Percentiles rank a stretch among this genome's conserved stretches.
phyloP scores from a whole-genome alignment of 352 stramenopile species.

The Phytophthora nicotianae region DNA sequence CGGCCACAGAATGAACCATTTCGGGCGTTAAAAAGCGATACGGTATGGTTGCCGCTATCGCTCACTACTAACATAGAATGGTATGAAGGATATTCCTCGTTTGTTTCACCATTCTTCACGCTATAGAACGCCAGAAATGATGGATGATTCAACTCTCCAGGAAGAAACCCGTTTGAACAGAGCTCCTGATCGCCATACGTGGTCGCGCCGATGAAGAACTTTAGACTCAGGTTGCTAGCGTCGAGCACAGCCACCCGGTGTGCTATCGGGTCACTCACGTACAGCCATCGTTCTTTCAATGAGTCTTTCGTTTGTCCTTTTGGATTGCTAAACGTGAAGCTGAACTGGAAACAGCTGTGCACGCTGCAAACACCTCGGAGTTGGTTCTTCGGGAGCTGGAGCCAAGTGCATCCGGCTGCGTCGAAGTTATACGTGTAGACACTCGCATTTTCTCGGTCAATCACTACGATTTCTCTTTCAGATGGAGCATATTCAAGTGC shows the following conservation, averaged over 20 bases:
- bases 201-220: conserved; percentile 55
- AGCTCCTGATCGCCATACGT: conserved; percentile 59
- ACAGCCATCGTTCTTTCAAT: conserved; percentile 29
- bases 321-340: conserved; percentile 5
- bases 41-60: conserved; percentile 64
- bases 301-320: conserved; percentile 8
- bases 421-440: conserved; percentile 60
- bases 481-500: conserved; percentile 36
- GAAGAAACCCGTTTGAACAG: conserved; percentile 53
- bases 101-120: background rate
- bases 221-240: conserved; percentile 17
- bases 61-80: conserved; percentile 43
- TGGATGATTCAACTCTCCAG: conserved; percentile 58
- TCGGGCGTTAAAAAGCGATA: conserved; percentile 59
- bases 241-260: conserved; percentile 61
- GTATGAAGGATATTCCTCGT: background rate
- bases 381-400: conserved; percentile 24
- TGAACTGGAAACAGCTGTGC: conserved; percentile 37
- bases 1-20: conserved; percentile 39
- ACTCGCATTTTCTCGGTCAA: conserved; percentile 60
- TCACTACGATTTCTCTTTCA: conserved; percentile 47
- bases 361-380: conserved; percentile 33
- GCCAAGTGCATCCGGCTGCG: conserved; percentile 50
- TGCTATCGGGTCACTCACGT: conserved; percentile 57
- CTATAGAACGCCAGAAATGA: conserved; percentile 41